phyloP scores from a whole-genome alignment of 2,329 filamentous ascomycete species.

The Fusarium redolens region DNA sequence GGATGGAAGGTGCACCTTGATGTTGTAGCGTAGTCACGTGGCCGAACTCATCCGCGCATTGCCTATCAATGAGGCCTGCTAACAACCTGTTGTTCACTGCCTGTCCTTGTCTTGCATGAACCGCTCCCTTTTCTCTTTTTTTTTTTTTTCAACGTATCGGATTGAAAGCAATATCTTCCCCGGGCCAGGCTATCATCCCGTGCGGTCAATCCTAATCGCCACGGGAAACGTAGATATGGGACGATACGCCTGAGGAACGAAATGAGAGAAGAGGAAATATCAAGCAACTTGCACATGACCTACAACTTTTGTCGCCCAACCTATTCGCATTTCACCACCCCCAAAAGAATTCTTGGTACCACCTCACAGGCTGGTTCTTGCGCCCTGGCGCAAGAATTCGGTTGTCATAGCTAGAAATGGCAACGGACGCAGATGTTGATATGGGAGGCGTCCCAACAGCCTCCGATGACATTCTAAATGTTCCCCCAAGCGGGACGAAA shows the following conservation, averaged over 20 bases:
- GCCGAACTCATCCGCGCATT: not conserved
- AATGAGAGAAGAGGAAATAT: slow-evolving; percentile 34
- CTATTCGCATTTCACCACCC: not conserved
- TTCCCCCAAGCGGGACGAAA: slow-evolving; percentile 55
- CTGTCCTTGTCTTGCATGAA: slow-evolving; percentile 33
- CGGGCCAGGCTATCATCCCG: not conserved
- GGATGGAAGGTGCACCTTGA: slow-evolving; percentile 4
- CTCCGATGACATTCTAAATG: slow-evolving; percentile 4
- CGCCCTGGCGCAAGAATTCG: not conserved
- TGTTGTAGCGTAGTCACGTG: slow-evolving; percentile 17
- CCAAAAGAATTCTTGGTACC: not conserved
- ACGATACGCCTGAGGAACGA: slow-evolving; percentile 9
- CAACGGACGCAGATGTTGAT: slow-evolving; percentile 51
- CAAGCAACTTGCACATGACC: slow-evolving; percentile 3
- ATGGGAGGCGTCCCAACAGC: slow-evolving; percentile 20
- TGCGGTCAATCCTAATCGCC: not conserved
- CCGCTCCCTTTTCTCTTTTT: not conserved
- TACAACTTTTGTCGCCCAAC: slow-evolving; percentile 8
- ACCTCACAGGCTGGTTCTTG: slow-evolving; percentile 4
- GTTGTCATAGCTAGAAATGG: slow-evolving; percentile 49
- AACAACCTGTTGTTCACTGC: not conserved
- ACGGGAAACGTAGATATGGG: slow-evolving; percentile 16
- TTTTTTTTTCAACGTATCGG: slow-evolving; percentile 3
- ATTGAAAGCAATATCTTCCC: not conserved
- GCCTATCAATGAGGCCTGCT: slow-evolving; percentile 17